Evolutionary conservation across 306 rosid genomes (phyloP).

Genomic region (Calophaca sinica): DNA sequence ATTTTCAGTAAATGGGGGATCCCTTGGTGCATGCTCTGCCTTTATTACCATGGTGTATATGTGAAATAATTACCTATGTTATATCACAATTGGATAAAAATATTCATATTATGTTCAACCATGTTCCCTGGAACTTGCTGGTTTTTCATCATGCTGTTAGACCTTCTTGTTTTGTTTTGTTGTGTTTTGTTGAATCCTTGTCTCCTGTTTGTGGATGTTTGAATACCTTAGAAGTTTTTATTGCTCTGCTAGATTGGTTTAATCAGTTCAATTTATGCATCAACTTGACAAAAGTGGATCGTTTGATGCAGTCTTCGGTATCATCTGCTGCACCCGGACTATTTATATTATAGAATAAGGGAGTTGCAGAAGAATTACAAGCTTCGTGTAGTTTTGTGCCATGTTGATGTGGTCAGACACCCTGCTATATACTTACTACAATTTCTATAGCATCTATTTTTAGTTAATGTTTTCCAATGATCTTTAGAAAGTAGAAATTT

Average conservation of each 20-base stretch:
- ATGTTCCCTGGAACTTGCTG: background rate
- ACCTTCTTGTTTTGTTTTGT: constrained; percentile 1
- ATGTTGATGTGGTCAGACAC: constrained; percentile 88
- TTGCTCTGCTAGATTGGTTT: constrained; percentile 36
- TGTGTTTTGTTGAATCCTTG: constrained; percentile 29
- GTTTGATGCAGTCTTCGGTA: constrained; percentile 89
- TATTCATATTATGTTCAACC: background rate
- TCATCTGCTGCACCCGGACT: constrained; percentile 96
- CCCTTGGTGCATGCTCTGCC: background rate
- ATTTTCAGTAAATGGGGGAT: background rate
- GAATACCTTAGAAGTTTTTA: background rate
- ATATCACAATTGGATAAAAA: background rate
- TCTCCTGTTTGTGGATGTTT: background rate
- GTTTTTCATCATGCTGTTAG: constrained; percentile 23
- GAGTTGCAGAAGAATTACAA: constrained; percentile 94
- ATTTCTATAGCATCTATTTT: constrained; percentile 12
- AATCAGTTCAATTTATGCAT: constrained; percentile 26
- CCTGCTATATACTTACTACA: constrained; percentile 20
- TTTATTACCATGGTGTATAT: background rate
- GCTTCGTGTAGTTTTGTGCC: constrained; percentile 89
- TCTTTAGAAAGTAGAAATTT: constrained; percentile 22
- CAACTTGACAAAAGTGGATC: constrained; percentile 37
- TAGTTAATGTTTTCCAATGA: constrained; percentile 27
- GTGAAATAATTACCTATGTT: background rate
- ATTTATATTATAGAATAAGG: constrained; percentile 85